Percentiles rank a stretch among this genome's conserved stretches.
phyloP scores from a whole-genome alignment of 768 basidiomycete genomes.

The Kwoniella sp. region DNA sequence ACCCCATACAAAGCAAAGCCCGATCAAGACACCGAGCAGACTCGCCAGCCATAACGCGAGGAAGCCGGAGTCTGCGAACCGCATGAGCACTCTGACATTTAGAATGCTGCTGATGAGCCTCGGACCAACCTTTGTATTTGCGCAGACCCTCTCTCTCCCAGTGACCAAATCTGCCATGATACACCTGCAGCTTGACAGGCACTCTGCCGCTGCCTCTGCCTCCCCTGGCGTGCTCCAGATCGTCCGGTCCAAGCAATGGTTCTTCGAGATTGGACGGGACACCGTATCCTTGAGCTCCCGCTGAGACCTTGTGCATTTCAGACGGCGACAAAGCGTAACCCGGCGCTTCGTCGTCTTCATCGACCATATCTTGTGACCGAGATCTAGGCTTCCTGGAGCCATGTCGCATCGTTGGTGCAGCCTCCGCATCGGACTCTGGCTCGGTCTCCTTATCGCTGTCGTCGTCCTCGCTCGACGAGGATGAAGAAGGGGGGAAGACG shows the following conservation, averaged over 20 bases:
- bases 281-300: neutral
- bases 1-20: constrained; percentile 47
- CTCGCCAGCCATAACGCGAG: constrained; percentile 46
- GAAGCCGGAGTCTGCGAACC: constrained; percentile 35
- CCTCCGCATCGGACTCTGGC: constrained; percentile 22
- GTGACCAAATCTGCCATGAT: constrained; percentile 42
- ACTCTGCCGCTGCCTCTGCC: constrained; percentile 17
- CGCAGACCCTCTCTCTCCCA: constrained; percentile 40
- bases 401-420: constrained; percentile 25
- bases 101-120: too few species aligned
- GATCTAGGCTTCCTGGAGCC: constrained; percentile 18
- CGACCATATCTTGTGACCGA: constrained; percentile 13
- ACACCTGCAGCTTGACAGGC: constrained; percentile 35
- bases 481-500: constrained; percentile 46
- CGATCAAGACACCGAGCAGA: constrained; percentile 39
- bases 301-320: constrained; percentile 18
- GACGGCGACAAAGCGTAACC: constrained; percentile 32
- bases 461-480: constrained; percentile 20
- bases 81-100: neutral
- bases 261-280: constrained; percentile 25
- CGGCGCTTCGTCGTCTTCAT: constrained; percentile 18
- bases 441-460: constrained; percentile 37
- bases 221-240: constrained; percentile 14
- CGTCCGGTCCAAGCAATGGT: constrained; percentile 40
- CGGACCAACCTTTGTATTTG: constrained; percentile 44